Evolutionary conservation across 176 grass and related monocot genomes (phyloP).

Genomic region (Alloteropsis semialata): DNA sequence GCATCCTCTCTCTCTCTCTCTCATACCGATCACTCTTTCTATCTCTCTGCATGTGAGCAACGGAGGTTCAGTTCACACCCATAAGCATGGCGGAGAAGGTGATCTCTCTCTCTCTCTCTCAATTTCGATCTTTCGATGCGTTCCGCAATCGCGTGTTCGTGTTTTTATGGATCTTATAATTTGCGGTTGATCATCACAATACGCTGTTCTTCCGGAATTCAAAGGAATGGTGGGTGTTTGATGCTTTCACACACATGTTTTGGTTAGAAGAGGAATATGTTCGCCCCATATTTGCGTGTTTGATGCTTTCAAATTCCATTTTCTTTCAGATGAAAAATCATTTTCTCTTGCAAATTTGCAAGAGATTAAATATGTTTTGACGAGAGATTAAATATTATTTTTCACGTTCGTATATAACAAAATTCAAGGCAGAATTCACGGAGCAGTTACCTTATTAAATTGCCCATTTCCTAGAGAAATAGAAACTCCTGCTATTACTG

Average conservation of each 20-base stretch:
- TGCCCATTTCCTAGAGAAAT: neutral
- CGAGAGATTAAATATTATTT: too few species aligned
- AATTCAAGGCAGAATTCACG: neutral
- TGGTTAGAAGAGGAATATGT: neutral
- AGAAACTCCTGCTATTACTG: neutral
- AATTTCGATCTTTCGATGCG: neutral
- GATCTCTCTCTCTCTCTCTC: neutral
- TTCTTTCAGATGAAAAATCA: too few species aligned
- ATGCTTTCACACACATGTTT: neutral
- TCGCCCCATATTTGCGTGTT: neutral
- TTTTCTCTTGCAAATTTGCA: too few species aligned
- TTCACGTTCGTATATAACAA: neutral
- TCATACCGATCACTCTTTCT: neutral
- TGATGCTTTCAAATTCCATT: too few species aligned
- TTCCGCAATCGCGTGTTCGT: neutral
- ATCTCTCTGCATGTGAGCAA: conserved; percentile 6
- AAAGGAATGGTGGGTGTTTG: neutral
- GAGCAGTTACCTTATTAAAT: neutral
- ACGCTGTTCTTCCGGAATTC: neutral
- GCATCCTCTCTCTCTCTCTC: neutral
- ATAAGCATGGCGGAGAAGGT: conserved; percentile 40
- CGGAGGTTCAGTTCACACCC: neutral
- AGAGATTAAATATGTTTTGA: too few species aligned
- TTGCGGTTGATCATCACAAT: neutral
- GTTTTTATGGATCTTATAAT: too few species aligned